Base-by-base conservation (phyloP, 805 yeast genomes). In the Groenewaldozyma salmanticensis region DNA sequence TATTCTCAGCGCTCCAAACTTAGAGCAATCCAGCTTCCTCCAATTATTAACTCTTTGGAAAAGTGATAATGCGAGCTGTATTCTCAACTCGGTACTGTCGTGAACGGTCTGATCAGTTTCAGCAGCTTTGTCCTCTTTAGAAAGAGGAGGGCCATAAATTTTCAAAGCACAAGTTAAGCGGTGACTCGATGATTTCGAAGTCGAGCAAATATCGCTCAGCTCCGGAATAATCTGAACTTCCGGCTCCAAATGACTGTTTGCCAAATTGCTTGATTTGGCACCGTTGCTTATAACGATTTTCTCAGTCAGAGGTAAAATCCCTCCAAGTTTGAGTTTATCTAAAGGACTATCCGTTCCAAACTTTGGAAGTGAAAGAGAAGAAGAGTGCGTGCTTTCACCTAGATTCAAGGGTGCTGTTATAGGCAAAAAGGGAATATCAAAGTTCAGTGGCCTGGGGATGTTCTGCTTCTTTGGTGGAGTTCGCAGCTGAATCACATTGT, bases 201-300 rank as follows among this genome's bases (percentile, higher is more conserved):
- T n/a, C n/a, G n/a, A n/a, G n/a, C n/a, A n/a, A n/a, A n/a, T n/a
- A n/a, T n/a, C 29, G 13, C 13, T 13, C 11, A 13, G 29, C 29
- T 24, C 29, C 13, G 65, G 65, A 2, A 49, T 54, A 48, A 75
- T 65, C 50, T 62, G 47, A 17, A 19, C 33, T 20, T 21, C 36
- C 20, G 44, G 39, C 16, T 44, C 27, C 18, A 13, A 20, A 24
- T n/a, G n/a, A n/a, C n/a, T n/a, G n/a, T n/a, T n/a, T 13, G 13
- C 13, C 11, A 7, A 24, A 24, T 24, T 24, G 29, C 13, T 9
- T 13, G 29, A 13, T 24, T 24, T 9, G 29, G 29, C 29, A 24
- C 13, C 13, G 29, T 13, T 9, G 29, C 29, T 24, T 9, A 13
- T 7, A 9, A 9, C 29, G 13, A 24, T 24, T 24, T 13, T 9